Percentiles rank a stretch among this genome's conserved stretches.
Conservation (phyloP, 805 yeast genomes). For the Saccharomycopsis olivae region DNA sequence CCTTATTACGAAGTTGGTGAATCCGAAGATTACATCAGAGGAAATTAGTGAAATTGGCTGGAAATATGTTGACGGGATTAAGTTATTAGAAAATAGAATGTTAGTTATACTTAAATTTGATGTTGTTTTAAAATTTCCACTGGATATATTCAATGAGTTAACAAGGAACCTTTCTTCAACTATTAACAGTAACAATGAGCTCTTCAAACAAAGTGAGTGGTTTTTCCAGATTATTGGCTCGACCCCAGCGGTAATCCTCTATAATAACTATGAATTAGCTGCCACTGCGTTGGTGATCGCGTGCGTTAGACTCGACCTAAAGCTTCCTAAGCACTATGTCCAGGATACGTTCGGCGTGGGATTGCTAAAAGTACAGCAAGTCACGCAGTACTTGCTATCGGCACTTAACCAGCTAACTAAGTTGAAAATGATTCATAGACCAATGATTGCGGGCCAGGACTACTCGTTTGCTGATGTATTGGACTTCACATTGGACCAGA, state of each 20-base stretch:
- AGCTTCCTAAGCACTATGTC: not conserved
- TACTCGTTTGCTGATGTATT: no score
- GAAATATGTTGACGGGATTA: constrained; percentile 12
- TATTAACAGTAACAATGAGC: not conserved
- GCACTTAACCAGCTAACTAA: no score
- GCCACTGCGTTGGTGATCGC: constrained; percentile 9
- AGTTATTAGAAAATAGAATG: constrained; percentile 13
- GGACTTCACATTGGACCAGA: no score
- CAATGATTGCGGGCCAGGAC: no score
- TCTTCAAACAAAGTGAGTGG: constrained; percentile 2
- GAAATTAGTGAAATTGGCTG: constrained; percentile 9
- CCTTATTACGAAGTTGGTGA: constrained; percentile 5
- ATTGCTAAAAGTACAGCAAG: not conserved
- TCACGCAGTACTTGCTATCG: constrained; percentile 1
- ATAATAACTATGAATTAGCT: constrained; percentile 12
- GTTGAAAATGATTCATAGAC: no score
- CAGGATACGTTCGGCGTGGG: constrained; percentile 4
- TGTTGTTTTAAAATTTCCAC: constrained; percentile 11
- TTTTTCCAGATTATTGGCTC: constrained; percentile 9
- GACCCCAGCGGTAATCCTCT: constrained; percentile 10
- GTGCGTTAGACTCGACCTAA: not conserved
- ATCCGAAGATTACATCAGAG: constrained; percentile 7
- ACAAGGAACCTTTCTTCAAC: constrained; percentile 2
- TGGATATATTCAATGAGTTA: constrained; percentile 12
- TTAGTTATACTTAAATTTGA: constrained; percentile 13